Base-by-base conservation (phyloP, 805 yeast species). In the Metschnikowia corniflorae region DNA sequence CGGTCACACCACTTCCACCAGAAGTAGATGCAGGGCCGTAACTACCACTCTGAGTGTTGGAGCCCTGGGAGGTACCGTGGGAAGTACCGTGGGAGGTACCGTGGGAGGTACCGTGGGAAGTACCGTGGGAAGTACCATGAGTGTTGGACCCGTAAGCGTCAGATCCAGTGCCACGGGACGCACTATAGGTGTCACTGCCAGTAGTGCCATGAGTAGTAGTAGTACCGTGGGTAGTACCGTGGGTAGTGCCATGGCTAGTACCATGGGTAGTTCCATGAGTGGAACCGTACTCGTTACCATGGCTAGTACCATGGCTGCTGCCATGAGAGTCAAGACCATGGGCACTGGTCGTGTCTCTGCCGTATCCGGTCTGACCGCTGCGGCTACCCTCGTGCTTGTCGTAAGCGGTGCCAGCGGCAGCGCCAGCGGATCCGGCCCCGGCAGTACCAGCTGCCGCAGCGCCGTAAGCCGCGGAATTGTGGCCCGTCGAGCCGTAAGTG, bases 381-480 rank as follows among this genome's bases (percentile, higher is more conserved):
- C 10, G 12, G 16, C 28, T 16, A 16, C 9, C 10, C 10, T n/a
- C n/a, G 12, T 29, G 26, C 23, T 32, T 35, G 25, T 38, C 46
- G 35, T 43, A 41, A 17, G 44, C 41, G 14, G 48, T 14, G 16
- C 47, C 51, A 16, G 44, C 35, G 9, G 44, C 43, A 8, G 38
- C 47, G 16, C 42, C 44, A 5, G 43, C 28, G 17, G 20, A 38
- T 1, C 45, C 45, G 18, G 42, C 42, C 1, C 45, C 45, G 18
- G 42, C 42, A 35, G 40, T 18, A 18, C 49, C 52, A 12, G 48
- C 43, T 26, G 50, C 52, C 16, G 46, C 39, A 19, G 24, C 24
- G 9, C 24, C 24, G 24, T 29, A 21, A 15, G 37, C 37, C 15
- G 40, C 42, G n/a, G 45, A 16, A 28, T 37, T 22, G 19, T 32